Percentiles rank a stretch among this genome's conserved stretches.
These are phyloP conservation scores for Penicillium paxilli DNA, from an alignment of 495 filamentous ascomycete species.

Conservation along the genomic window DNA sequence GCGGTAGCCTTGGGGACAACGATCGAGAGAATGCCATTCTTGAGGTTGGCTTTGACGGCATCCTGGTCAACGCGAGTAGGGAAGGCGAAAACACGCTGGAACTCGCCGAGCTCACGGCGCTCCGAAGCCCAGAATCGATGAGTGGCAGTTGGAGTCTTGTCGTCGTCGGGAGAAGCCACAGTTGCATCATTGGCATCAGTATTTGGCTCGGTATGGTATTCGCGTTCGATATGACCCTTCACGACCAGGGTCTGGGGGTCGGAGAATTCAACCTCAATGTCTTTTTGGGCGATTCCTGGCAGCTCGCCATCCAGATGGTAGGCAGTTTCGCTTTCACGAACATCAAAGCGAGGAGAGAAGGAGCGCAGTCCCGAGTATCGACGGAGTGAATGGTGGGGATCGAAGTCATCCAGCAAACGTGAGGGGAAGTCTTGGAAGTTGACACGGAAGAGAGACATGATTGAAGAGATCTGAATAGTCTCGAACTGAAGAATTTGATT, in stretches of 20 bases:
- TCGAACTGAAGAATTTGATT: too few species aligned
- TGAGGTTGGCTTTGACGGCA: constrained; percentile 70
- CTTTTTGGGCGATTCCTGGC: constrained; percentile 76
- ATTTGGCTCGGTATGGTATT: constrained; percentile 48
- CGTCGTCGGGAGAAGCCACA: constrained; percentile 21
- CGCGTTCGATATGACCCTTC: constrained; percentile 59
- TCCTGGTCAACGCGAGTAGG: constrained; percentile 75
- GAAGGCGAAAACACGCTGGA: constrained; percentile 82
- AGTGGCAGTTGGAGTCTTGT: constrained; percentile 14
- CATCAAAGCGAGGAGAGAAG: constrained; percentile 80
- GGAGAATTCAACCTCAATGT: constrained; percentile 83
- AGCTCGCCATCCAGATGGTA: constrained; percentile 92
- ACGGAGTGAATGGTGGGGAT: constrained; percentile 36
- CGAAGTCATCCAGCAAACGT: constrained; percentile 47
- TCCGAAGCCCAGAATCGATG: constrained; percentile 82
- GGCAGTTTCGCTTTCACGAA: constrained; percentile 64
- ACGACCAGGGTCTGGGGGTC: constrained; percentile 78
- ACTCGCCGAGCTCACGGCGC: constrained; percentile 79
- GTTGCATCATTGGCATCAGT: constrained; percentile 43
- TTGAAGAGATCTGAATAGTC: constrained; percentile 4
- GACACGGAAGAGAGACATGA: constrained; percentile 43
- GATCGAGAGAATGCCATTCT: constrained; percentile 76
- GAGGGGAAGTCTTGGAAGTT: constrained; percentile 27
- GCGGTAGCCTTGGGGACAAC: constrained; percentile 78
- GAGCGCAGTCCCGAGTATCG: constrained; percentile 32